phyloP scores from a whole-genome alignment of 352 stramenopile genomes.

The Pythium volutum region DNA sequence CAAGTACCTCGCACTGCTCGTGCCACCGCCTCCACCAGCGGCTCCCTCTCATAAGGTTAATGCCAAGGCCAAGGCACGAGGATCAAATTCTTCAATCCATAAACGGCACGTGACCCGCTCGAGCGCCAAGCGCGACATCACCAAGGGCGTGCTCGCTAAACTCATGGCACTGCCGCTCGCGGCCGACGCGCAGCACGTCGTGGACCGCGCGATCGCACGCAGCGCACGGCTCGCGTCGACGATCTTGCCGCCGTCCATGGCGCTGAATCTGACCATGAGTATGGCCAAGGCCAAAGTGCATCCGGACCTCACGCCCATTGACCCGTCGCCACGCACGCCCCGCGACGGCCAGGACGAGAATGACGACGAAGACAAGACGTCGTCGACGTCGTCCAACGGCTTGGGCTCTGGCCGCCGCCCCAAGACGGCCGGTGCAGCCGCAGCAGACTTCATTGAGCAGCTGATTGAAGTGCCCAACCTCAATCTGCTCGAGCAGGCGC shows the following conservation, averaged over 20 bases:
- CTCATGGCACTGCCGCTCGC: slow-evolving; percentile 24
- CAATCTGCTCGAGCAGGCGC: slow-evolving; percentile 32
- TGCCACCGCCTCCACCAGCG: background rate
- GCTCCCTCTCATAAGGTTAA: too few species aligned
- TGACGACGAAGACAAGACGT: background rate
- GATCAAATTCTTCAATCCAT: background rate
- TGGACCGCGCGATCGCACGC: slow-evolving; percentile 11
- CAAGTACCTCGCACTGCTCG: slow-evolving; percentile 41
- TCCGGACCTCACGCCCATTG: slow-evolving; percentile 6
- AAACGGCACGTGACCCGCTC: slow-evolving; percentile 18
- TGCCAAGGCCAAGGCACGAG: too few species aligned
- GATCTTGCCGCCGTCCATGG: background rate
- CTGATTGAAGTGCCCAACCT: slow-evolving; percentile 36
- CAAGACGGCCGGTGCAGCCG: background rate
- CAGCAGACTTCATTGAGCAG: slow-evolving; percentile 19
- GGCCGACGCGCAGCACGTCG: slow-evolving; percentile 8
- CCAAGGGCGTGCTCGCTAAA: slow-evolving; percentile 25
- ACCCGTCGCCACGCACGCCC: background rate
- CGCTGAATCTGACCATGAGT: background rate
- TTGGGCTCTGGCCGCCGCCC: background rate
- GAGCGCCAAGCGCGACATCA: slow-evolving; percentile 31
- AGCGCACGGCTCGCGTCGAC: background rate
- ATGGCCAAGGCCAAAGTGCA: slow-evolving; percentile 14
- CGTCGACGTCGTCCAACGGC: background rate
- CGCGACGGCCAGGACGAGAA: background rate